Base-by-base conservation (phyloP, 495 filamentous ascomycete species). In the Terfezia claveryi region DNA sequence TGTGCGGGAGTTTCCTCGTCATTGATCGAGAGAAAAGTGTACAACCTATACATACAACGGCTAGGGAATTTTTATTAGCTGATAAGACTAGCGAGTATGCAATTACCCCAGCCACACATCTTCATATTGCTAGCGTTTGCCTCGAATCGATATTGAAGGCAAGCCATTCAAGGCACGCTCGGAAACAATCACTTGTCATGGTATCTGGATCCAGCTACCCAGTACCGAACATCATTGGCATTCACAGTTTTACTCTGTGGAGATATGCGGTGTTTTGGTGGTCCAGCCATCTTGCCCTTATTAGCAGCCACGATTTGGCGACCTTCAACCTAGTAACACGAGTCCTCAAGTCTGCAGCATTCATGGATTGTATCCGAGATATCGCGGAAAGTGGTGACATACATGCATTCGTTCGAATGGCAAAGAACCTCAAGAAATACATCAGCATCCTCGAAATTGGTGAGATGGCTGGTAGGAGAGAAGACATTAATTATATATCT, bases 11-110 rank as follows among this genome's bases (percentile, higher is more conserved):
- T 0, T 68, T 74, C 17, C 55, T 74, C 0, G 55, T 56, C 10
- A 53, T 74, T 9, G 69, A 75, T 55, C 64, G 61, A 20, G 46
- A 58, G 1, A 54, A 50, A 3, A 58, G 67, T 17, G 65, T 70
- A 12, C 56, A 62, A n/a, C 58, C 73, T 32, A 58, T 72, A 16
- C 72, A 75, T 57, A 61, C 70, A 38, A 73, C 70, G 0, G 70
- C 69, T 50, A 65, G 67, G 23, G 70, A 71, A 46, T 72, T 68
- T 41, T 55, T 72, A 8, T 53, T 66, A 1, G 56, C 57, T 27
- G 50, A 23, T 8, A 44, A 50, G n/a, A 27, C 62, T 36, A 57
- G 54, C 23, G 58, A 56, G 5, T 62, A 68, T 58, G 53, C 66
- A 63, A 54, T 54, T 51, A 58, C 8, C 63, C 59, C 36, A 64